phyloP scores from a whole-genome alignment of 2,329 filamentous ascomycete species.

The Geosmithia flava region DNA sequence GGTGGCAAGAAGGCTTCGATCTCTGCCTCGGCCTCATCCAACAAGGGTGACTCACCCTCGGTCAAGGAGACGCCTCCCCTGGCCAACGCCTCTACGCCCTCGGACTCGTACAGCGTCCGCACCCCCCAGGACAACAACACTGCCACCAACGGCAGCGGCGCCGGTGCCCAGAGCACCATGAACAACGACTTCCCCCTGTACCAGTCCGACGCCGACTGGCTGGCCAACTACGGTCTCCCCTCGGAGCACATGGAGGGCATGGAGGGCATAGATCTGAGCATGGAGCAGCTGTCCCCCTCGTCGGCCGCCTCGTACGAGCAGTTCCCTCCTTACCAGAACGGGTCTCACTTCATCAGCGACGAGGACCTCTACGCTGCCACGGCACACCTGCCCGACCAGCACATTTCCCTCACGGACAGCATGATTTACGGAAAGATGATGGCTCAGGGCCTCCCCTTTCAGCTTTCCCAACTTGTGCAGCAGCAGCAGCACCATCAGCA shows the following conservation, averaged over 20 bases:
- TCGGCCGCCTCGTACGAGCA: slow-evolving; percentile 30
- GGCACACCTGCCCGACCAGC: slow-evolving; percentile 43
- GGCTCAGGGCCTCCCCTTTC: slow-evolving; percentile 25
- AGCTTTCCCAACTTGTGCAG: background rate
- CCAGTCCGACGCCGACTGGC: slow-evolving; percentile 32
- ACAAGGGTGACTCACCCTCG: slow-evolving; percentile 24
- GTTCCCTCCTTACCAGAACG: slow-evolving; percentile 48
- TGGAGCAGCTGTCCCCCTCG: slow-evolving; percentile 25
- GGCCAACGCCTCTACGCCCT: slow-evolving; percentile 50
- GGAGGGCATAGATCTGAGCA: slow-evolving; percentile 21
- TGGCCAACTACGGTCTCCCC: slow-evolving; percentile 17
- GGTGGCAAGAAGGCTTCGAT: slow-evolving; percentile 43
- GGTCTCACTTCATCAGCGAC: slow-evolving; percentile 46
- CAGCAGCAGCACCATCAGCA: background rate
- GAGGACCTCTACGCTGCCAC: slow-evolving; percentile 51
- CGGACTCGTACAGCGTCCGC: slow-evolving; percentile 35
- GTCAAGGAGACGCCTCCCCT: slow-evolving; percentile 46
- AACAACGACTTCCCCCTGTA: slow-evolving; percentile 36
- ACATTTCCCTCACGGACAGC: slow-evolving; percentile 20
- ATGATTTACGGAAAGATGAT: slow-evolving; percentile 31
- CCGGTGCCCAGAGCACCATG: slow-evolving; percentile 2
- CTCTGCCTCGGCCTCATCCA: slow-evolving; percentile 1
- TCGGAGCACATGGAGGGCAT: slow-evolving; percentile 16
- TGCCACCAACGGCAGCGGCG: slow-evolving; percentile 11
- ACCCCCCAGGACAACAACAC: slow-evolving; percentile 42